Evolutionary conservation across 2,329 filamentous ascomycete species (phyloP).

Genomic region (Verticillium zaregamsianum): DNA sequence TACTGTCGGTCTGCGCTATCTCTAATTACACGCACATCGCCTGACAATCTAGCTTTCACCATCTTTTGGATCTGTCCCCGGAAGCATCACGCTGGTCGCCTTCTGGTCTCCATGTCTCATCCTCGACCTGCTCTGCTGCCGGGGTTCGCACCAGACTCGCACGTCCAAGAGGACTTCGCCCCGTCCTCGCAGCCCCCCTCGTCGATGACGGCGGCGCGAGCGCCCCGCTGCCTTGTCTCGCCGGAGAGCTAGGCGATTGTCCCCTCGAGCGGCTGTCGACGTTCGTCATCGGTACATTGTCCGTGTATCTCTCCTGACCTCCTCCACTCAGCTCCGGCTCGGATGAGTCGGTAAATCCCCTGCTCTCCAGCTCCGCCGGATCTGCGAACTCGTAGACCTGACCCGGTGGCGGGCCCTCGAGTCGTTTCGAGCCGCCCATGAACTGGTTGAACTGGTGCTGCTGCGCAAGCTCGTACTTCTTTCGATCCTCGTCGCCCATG

Average conservation of each 20-base stretch:
- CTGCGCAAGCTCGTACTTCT: constrained; percentile 69
- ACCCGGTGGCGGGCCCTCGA: constrained; percentile 29
- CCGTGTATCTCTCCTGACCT: constrained; percentile 7
- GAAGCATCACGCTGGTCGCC: not conserved
- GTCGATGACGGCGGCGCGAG: constrained; percentile 19
- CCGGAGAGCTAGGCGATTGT: not conserved
- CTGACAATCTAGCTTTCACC: not conserved
- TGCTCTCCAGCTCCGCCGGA: constrained; percentile 25
- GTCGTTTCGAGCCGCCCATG: constrained; percentile 11
- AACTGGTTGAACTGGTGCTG: constrained; percentile 35
- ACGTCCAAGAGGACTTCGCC: constrained; percentile 33
- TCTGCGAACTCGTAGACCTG: constrained; percentile 47
- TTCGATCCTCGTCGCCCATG: constrained; percentile 73
- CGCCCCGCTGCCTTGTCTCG: constrained; percentile 13
- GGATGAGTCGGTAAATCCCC: constrained; percentile 5
- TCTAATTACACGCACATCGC: too few relatives aligned
- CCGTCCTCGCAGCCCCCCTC: constrained; percentile 17
- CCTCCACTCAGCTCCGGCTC: constrained; percentile 1
- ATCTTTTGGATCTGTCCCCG: not conserved
- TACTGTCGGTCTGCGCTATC: too few relatives aligned
- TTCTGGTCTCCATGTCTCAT: not conserved
- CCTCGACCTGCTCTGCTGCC: not conserved
- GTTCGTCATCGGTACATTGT: constrained; percentile 16
- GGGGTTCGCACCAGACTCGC: constrained; percentile 25
- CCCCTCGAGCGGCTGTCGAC: constrained; percentile 14